Evolutionary conservation across 495 filamentous ascomycete genomes (phyloP), one percentile per base, ranked within the genome.

Genomic region (Rostrohypoxylon terebratum): DNA sequence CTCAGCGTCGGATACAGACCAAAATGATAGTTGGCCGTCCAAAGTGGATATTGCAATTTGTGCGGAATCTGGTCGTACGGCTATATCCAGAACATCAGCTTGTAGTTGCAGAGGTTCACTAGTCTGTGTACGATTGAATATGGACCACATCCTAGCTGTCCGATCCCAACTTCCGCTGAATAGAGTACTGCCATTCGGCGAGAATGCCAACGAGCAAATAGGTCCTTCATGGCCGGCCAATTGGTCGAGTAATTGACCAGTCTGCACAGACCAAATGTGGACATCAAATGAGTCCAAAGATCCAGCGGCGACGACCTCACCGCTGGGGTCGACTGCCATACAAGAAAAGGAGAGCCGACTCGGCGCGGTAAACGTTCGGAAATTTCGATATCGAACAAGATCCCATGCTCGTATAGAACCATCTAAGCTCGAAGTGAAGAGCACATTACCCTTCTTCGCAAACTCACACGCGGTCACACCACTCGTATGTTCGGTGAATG

Each of bases 221-320:
- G 96, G 96, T 0, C 95, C 96, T 80, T 98, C 96, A 72, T 99
- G 96, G 8, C 96, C 96, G 8, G 94, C 86, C 13, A 99, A 86
- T 66, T 91, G 90, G 75, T 99, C 96, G 4, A 99, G 88, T 50
- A 98, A 84, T 78, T 99, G 96, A 9, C 96, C 96, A 3, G 96
- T 99, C 78, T 99, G 96, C 16, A 99, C 96, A 38, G 93, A 97
- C 96, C 96, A 99, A 45, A 98, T 90, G 76, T 98, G 94, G 50
- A 99, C 93, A 79, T 98, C 94, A 71, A 98, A 98, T 20, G 93
- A 96, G 78, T 98, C 96, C 11, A 96, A 85, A 28, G 94, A 97
- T 1, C 96, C 96, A 8, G 96, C 96, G 72, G 95, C 97, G 36
- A 99, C 90, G 8, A 99, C 90, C 77, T 99, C 96, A 59, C 95